These are phyloP conservation scores for Melanopsichium pennsylvanicum DNA, from an alignment of 1,284 basidiomycete genomes.

Conservation along the genomic window DNA sequence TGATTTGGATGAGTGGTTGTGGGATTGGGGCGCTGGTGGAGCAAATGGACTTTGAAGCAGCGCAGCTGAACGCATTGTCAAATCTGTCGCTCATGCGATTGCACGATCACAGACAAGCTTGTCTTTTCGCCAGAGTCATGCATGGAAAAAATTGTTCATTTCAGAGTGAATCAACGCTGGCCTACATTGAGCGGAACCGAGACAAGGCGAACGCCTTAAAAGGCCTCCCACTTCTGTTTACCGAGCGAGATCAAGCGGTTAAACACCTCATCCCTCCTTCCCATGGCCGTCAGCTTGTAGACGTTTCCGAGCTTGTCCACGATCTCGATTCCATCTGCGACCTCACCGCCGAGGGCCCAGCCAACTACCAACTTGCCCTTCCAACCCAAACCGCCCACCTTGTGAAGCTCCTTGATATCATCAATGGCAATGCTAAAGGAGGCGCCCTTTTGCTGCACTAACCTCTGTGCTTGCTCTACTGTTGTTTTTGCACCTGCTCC, in stretches of 20 bases:
- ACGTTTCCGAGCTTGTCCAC: slow-evolving; percentile 49
- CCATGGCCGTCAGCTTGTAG: slow-evolving; percentile 62
- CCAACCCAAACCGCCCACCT: slow-evolving; percentile 65
- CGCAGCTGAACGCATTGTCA: too few relatives aligned
- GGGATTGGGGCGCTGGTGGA: slow-evolving; percentile 45
- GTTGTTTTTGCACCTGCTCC: slow-evolving; percentile 2
- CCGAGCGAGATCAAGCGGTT: slow-evolving; percentile 59
- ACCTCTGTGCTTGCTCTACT: slow-evolving; percentile 34
- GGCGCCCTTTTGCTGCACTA: slow-evolving; percentile 23
- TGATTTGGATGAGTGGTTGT: slow-evolving; percentile 50
- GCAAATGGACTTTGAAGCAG: slow-evolving; percentile 12
- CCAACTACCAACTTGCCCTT: slow-evolving; percentile 63
- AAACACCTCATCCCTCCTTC: slow-evolving; percentile 64
- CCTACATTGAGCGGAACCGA: neutral
- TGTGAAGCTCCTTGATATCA: slow-evolving; percentile 62
- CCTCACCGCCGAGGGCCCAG: slow-evolving; percentile 52
- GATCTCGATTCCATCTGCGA: slow-evolving; percentile 55
- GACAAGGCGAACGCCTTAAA: slow-evolving; percentile 10
- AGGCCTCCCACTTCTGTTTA: slow-evolving; percentile 49
- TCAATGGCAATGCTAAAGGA: slow-evolving; percentile 57
- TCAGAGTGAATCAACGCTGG: too few relatives aligned
- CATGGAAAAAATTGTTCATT: too few relatives aligned
- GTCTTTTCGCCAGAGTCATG: too few relatives aligned
- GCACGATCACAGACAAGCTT: too few relatives aligned
- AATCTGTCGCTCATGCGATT: too few relatives aligned